Evolutionary conservation across 805 yeast genomes (phyloP), one percentile per base, ranked within the genome.

Genomic region (Wickerhamomyces bisporus): DNA sequence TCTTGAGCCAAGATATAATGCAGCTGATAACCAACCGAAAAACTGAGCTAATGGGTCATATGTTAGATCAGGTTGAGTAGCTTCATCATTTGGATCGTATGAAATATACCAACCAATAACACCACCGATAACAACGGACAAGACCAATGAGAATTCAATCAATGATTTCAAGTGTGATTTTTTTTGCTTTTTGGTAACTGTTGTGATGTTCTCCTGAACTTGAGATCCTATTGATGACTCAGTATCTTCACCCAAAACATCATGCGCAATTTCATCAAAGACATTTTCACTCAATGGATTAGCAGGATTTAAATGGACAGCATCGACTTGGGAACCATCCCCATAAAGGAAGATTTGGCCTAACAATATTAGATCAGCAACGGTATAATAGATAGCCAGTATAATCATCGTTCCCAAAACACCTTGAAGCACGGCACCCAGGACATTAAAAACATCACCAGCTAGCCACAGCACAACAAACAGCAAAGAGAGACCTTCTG

Each of bases 331-430:
- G 13, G 60, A 50, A 7, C 81, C 78, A 40, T 75, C 70, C 8
- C 91, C 87, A 58, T 93, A 93, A 41, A 76, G 73, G 34, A 86
- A 65, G 49, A 96, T 88, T 60, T 93, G 98, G 60, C 80, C 70
- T 23, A 91, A 70, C 39, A 93, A 68, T 3, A 89, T 83, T 3
- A 89, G 60, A 62, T 93, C 98, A 0, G 98, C 97, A 17, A 83
- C 59, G 0, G 98, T 89, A 60, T 93, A 93, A 63, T 93, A 93
- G 0, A 91, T 74, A 1, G 98, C 98, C 40, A 93, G 71, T 5
- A 89, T 76, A 42, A 84, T 81, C 97, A 93, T 93, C 0, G 98
- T 93, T 18, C 96, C 95, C 45, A 93, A 68, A 2, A 91, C 88
- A 11, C 88, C 86, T 62, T 93, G 98, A 48, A 89, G 60, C 4